Evolutionary conservation across 2,329 filamentous ascomycete species (phyloP), one percentile per base, ranked within the genome.

Genomic region (Aspergillus tamarii): DNA sequence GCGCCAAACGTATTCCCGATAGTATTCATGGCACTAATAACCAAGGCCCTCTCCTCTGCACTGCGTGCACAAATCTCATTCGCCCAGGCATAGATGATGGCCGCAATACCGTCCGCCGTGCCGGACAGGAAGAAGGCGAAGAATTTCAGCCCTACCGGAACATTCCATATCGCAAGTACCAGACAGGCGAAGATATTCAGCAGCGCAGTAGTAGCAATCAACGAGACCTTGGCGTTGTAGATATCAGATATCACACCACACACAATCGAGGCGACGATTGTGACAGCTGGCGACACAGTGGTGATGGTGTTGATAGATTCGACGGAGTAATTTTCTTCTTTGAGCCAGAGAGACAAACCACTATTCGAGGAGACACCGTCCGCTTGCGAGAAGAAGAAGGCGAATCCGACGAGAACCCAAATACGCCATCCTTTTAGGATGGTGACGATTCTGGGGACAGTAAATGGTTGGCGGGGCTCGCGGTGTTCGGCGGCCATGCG

Each of bases 1-100:
- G 72, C 67, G 30, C 72, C 72, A 64, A 73, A 73, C 1, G 72
- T 69, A 68, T 73, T 73, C 1, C 77, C 76, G 21, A 79, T 61
- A 0, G 77, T 79, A 41, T 71, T 71, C 67, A 70, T 69, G 0
- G 69, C 63, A 64, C 69, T 70, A 41, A 71, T 69, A 11, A 71
- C 69, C 30, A 71, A 46, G 8, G 69, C 69, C 26, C 69, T 63
- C 53, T 71, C 69, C 62, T 71, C 69, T 0, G 69, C 72, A 73
- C 77, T 77, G 73, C 78, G 30, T 59, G 77, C 50, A 70, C 69
- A 71, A 14, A 71, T 69, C 53, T 71, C 69, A 54, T 71, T 71
- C 28, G 67, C 69, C 69, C 69, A 71, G 4, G 69, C 66, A 50
- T 67, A 70, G 8, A 71, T 65, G n/a, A 70, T 69, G 32, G 65